Percentiles rank a stretch among this genome's conserved stretches.
phyloP scores from a whole-genome alignment of 345 rosid species.

The Lagerstroemia speciosa region DNA sequence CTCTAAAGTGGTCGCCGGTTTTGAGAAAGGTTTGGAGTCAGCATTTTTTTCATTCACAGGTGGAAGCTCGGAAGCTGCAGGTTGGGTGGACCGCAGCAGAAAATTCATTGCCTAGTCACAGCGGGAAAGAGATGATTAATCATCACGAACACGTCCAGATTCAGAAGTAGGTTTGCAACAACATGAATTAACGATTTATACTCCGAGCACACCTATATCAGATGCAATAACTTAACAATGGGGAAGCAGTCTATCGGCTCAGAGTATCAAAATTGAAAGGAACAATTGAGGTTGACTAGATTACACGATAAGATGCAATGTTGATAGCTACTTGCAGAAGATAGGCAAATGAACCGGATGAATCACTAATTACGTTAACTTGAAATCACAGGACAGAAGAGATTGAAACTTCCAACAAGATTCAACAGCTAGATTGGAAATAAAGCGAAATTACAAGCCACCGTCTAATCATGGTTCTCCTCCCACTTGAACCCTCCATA shows the following conservation, averaged over 20 bases:
- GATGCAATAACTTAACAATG: background rate
- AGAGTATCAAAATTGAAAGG: background rate
- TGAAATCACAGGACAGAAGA: too few relatives aligned
- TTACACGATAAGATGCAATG: background rate
- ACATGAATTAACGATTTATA: background rate
- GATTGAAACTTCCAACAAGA: too few relatives aligned
- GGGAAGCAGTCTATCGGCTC: background rate
- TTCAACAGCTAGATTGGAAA: background rate
- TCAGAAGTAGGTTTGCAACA: background rate
- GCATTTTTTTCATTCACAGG: constrained; percentile 37
- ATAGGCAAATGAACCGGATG: too few relatives aligned
- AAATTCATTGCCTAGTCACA: constrained; percentile 60
- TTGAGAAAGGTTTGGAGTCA: constrained; percentile 24
- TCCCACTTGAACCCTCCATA: background rate
- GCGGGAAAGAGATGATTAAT: constrained; percentile 12
- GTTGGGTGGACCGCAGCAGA: constrained; percentile 49
- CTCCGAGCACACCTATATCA: background rate
- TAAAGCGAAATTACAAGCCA: background rate
- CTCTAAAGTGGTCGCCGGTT: constrained; percentile 43
- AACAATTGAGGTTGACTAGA: too few relatives aligned
- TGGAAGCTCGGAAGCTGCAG: constrained; percentile 34
- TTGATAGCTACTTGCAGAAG: background rate
- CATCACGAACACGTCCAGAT: background rate
- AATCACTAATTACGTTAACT: too few relatives aligned
- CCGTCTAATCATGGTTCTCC: background rate